These are phyloP conservation scores for Fusarium armeniacum DNA, from an alignment of 2,329 filamentous ascomycete species.

Conservation along the genomic window DNA sequence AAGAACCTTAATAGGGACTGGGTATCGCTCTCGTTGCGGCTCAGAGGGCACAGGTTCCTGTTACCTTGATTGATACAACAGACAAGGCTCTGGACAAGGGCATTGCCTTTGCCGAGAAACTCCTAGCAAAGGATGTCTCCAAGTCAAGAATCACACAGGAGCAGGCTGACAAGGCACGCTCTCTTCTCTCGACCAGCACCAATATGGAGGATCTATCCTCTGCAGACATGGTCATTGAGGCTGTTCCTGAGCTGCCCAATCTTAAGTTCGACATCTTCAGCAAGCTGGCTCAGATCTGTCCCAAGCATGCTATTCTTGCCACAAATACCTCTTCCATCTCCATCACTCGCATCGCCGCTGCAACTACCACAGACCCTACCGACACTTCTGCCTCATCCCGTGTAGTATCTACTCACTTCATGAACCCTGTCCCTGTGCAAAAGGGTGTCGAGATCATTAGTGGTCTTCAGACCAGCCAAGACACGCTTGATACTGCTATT, in stretches of 20 bases:
- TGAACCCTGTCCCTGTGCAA: slow-evolving; percentile 98
- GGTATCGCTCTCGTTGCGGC: slow-evolving; percentile 97
- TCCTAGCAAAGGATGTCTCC: slow-evolving; percentile 90
- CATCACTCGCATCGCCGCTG: slow-evolving; percentile 94
- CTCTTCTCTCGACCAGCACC: slow-evolving; percentile 77
- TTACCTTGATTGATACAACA: slow-evolving; percentile 87
- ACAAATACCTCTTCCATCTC: slow-evolving; percentile 99
- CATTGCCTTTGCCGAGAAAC: slow-evolving; percentile 91
- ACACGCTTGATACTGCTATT: slow-evolving; percentile 85
- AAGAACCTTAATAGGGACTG: slow-evolving; percentile 73
- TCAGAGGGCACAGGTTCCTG: slow-evolving; percentile 83
- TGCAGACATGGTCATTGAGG: slow-evolving; percentile 98
- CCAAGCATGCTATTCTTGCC: slow-evolving; percentile 88
- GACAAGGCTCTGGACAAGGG: slow-evolving; percentile 90
- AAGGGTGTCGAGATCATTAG: slow-evolving; percentile 98
- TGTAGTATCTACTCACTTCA: slow-evolving; percentile 97
- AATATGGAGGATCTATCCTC: slow-evolving; percentile 81
- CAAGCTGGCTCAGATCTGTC: slow-evolving; percentile 83
- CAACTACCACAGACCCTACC: slow-evolving; percentile 82
- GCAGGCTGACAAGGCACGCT: slow-evolving; percentile 80
- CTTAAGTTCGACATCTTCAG: slow-evolving; percentile 92
- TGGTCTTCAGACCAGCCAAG: slow-evolving; percentile 88
- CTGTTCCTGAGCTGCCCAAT: slow-evolving; percentile 90
- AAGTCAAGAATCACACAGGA: slow-evolving; percentile 89
- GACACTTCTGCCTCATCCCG: slow-evolving; percentile 86